Percentiles rank a stretch among this genome's conserved stretches.
phyloP scores from a whole-genome alignment of 2,329 filamentous ascomycete species.

The Epichloe sylvatica region DNA sequence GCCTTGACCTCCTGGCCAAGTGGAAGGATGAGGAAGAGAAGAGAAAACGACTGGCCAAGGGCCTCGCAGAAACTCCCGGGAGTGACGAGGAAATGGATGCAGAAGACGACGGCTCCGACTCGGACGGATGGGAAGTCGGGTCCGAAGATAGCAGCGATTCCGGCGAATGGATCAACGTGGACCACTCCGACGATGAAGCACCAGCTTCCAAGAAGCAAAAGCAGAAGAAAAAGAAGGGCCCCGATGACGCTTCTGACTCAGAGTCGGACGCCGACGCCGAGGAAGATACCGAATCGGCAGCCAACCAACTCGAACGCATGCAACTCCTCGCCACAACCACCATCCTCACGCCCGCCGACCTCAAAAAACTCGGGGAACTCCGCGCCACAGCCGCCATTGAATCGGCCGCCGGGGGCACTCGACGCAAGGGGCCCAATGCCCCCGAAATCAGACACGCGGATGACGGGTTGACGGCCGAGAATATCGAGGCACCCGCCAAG shows the following conservation, averaged over 20 bases:
- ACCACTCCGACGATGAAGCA: conserved; percentile 65
- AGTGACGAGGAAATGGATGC: conserved; percentile 48
- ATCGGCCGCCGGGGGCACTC: conserved; percentile 37
- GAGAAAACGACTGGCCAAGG: conserved; percentile 55
- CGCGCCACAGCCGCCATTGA: conserved; percentile 59
- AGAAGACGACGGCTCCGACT: conserved; percentile 41
- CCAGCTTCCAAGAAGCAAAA: conserved; percentile 39
- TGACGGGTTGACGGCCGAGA: conserved; percentile 76
- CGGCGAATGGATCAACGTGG: conserved; percentile 87
- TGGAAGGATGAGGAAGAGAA: conserved; percentile 87
- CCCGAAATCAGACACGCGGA: conserved; percentile 53
- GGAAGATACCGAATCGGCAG: conserved; percentile 28
- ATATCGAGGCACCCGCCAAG: conserved; percentile 76
- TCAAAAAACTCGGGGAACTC: conserved; percentile 87
- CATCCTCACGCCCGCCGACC: conserved; percentile 87
- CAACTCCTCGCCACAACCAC: conserved; percentile 79
- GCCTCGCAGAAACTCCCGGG: conserved; percentile 47
- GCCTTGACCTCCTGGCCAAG: conserved; percentile 76
- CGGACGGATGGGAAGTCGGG: conserved; percentile 46
- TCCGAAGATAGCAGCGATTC: conserved; percentile 53
- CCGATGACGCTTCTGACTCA: no score
- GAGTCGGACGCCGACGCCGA: conserved; percentile 12
- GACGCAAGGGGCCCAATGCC: conserved; percentile 34
- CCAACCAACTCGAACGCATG: conserved; percentile 35
- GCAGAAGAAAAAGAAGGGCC: conserved; percentile 6